Conservation (phyloP, 805 yeast genomes). For the Jamesozyma jinghongensis region DNA sequence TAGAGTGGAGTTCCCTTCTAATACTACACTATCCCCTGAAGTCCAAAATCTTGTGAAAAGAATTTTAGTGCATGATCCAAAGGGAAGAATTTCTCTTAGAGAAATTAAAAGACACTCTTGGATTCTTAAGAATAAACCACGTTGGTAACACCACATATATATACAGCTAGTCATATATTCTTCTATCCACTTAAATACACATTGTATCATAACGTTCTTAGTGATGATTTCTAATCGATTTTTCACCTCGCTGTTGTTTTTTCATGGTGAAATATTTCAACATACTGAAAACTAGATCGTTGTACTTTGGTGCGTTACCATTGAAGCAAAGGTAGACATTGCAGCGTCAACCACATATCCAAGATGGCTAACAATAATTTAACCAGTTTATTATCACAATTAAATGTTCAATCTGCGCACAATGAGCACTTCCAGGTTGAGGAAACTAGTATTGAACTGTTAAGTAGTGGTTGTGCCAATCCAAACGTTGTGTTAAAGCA, state of each 20-base stretch:
- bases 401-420: constrained; percentile 25
- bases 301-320: neutral
- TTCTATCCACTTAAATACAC: neutral
- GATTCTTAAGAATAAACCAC: constrained; percentile 56
- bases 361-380: constrained; percentile 20
- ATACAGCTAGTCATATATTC: neutral
- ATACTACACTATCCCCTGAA: constrained; percentile 44
- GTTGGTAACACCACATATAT: constrained; percentile 47
- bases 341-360: too few relatives aligned
- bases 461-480: constrained; percentile 15
- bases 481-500: constrained; percentile 28
- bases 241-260: neutral
- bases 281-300: neutral
- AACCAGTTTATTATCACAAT: constrained; percentile 19
- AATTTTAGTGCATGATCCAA: constrained; percentile 62
- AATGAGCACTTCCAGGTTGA: constrained; percentile 24
- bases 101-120: constrained; percentile 75
- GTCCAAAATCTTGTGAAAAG: constrained; percentile 66
- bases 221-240: neutral
- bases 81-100: constrained; percentile 48
- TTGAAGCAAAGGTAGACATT: neutral
- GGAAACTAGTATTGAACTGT: constrained; percentile 18
- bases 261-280: neutral
- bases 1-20: constrained; percentile 65
- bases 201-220: neutral